Evolutionary conservation across 148 eudicot genomes (phyloP).

Genomic region (Rhododendron ferrugineum): DNA sequence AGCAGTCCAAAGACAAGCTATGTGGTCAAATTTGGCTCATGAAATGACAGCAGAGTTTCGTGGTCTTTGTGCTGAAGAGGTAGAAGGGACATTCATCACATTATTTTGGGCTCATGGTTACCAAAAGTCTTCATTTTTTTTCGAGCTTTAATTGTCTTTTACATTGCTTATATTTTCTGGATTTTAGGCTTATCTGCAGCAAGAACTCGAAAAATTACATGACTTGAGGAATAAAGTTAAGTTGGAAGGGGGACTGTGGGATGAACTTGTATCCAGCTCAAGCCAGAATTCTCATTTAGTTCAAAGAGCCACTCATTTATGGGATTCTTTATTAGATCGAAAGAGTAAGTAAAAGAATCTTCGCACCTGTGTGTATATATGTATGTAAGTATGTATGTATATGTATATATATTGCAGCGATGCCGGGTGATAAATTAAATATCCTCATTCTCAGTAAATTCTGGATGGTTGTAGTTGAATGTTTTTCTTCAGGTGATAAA

Average conservation of each 20-base stretch:
- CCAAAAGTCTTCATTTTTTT: not conserved
- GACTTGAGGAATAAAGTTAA: conserved; percentile 95
- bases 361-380: no score
- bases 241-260: conserved; percentile 93
- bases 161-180: conserved; percentile 10
- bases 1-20: conserved; percentile 90
- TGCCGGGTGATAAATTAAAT: not conserved
- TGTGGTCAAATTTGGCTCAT: conserved; percentile 99
- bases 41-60: conserved; percentile 99
- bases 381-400: not conserved
- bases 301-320: conserved; percentile 86
- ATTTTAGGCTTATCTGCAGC: conserved; percentile 88
- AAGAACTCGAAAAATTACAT: conserved; percentile 93
- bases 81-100: conserved; percentile 15
- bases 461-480: not conserved
- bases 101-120: not conserved
- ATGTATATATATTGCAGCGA: not conserved
- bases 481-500: not conserved
- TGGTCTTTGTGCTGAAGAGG: conserved; percentile 99
- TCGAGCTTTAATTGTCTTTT: not conserved
- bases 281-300: conserved; percentile 98
- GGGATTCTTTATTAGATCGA: conserved; percentile 94
- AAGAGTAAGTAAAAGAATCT: conserved; percentile 51
- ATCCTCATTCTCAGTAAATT: not conserved
- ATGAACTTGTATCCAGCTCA: conserved; percentile 91